Conservation (phyloP, 345 rosid genomes). For the Bruguiera gymnorhiza region DNA sequence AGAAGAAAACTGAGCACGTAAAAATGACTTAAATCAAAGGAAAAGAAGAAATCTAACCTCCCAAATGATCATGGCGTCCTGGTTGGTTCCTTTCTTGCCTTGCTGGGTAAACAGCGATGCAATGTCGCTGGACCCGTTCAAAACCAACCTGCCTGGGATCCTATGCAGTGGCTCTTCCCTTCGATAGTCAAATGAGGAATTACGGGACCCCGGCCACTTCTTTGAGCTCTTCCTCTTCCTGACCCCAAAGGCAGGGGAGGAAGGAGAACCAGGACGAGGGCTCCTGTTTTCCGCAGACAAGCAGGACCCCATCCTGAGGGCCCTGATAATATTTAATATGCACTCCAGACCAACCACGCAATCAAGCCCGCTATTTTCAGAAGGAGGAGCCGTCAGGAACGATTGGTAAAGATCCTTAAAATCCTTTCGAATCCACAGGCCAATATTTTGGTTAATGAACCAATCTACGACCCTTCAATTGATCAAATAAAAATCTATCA, state of each 20-base stretch:
- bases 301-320: constrained; percentile 99
- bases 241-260: constrained; percentile 56
- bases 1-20: neutral
- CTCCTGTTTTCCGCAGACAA: constrained; percentile 91
- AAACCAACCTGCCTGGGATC: constrained; percentile 73
- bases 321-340: constrained; percentile 85
- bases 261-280: constrained; percentile 81
- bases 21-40: constrained; percentile 4
- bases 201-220: constrained; percentile 54
- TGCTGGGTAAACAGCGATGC: constrained; percentile 87
- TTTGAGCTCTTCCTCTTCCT: constrained; percentile 68
- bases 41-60: constrained; percentile 57
- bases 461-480: neutral
- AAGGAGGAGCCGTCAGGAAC: constrained; percentile 52
- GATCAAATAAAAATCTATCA: neutral
- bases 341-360: constrained; percentile 94
- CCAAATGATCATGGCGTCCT: constrained; percentile 99
- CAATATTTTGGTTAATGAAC: constrained; percentile 3
- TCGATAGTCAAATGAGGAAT: constrained; percentile 57
- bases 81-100: constrained; percentile 98
- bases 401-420: constrained; percentile 12
- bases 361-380: constrained; percentile 51
- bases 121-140: constrained; percentile 77
- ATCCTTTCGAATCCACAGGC: neutral
- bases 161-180: constrained; percentile 68